Conservation (phyloP, 805 yeast genomes). For the Tetrapisispora taiwanensis region DNA sequence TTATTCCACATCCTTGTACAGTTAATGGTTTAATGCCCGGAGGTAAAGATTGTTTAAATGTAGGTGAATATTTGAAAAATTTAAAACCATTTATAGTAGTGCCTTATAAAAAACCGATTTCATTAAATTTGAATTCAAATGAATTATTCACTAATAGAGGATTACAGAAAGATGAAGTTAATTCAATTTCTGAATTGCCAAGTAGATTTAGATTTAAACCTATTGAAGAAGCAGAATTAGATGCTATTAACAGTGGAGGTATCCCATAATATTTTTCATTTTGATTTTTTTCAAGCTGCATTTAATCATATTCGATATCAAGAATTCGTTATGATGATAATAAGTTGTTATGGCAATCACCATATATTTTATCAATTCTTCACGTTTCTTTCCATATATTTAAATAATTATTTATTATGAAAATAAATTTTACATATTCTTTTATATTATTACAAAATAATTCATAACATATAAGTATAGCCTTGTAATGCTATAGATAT, state of each 20-base stretch:
- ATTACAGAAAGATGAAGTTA: conserved; percentile 31
- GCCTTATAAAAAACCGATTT: conserved; percentile 33
- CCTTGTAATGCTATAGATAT: conserved; percentile 25
- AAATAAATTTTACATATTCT: not conserved
- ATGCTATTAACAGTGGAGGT: conserved; percentile 73
- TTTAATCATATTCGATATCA: too few species aligned
- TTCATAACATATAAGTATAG: conserved; percentile 7
- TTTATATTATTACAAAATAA: not conserved
- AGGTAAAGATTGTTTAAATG: conserved; percentile 19
- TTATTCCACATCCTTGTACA: conserved; percentile 23
- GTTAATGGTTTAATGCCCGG: conserved; percentile 23
- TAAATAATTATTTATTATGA: too few species aligned
- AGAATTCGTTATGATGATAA: too few species aligned
- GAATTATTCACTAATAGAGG: conserved; percentile 27
- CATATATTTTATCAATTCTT: not conserved
- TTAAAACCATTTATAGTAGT: conserved; percentile 33
- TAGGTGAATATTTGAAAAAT: conserved; percentile 15
- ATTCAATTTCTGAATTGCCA: conserved; percentile 60
- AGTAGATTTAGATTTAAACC: conserved; percentile 58
- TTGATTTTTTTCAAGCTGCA: too few species aligned
- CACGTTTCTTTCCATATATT: too few species aligned
- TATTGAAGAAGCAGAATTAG: conserved; percentile 62
- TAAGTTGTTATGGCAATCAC: too few species aligned
- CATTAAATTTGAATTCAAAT: conserved; percentile 15
- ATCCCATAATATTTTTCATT: conserved; percentile 21